phyloP scores from a whole-genome alignment of 768 basidiomycete species.

The Phanerodontia chrysosporium region DNA sequence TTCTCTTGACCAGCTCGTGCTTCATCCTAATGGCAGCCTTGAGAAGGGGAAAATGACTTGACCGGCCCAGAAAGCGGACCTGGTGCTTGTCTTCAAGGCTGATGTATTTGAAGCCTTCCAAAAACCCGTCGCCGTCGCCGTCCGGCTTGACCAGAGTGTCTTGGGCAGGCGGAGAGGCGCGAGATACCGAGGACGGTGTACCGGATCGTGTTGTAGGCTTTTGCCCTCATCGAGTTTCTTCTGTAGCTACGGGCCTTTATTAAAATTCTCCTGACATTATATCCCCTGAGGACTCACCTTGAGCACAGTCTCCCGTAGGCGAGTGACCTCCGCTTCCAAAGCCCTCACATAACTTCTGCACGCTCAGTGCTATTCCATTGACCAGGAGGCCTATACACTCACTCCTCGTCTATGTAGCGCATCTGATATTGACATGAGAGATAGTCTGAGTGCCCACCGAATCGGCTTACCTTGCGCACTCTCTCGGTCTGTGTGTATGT shows the following conservation, averaged over 20 bases:
- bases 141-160: not conserved
- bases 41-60: not conserved
- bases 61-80: not conserved
- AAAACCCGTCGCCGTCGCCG: not conserved
- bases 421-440: not conserved
- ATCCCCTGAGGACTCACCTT: too few relatives aligned
- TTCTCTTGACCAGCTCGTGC: not conserved
- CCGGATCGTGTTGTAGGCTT: too few relatives aligned
- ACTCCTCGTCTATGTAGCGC: not conserved
- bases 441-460: not conserved
- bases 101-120: not conserved
- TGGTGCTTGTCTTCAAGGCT: not conserved
- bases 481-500: slow-evolving; percentile 2
- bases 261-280: too few relatives aligned
- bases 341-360: not conserved
- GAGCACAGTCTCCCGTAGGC: too few relatives aligned
- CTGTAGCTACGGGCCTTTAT: too few relatives aligned
- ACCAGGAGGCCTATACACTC: not conserved
- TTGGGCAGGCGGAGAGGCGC: not conserved
- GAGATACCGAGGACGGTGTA: too few relatives aligned
- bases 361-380: not conserved
- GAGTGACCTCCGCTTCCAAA: not conserved
- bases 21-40: not conserved
- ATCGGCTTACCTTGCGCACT: not conserved
- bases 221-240: too few relatives aligned